phyloP scores from a whole-genome alignment of 2,329 filamentous ascomycete species.

The Myriangium duriaei region DNA sequence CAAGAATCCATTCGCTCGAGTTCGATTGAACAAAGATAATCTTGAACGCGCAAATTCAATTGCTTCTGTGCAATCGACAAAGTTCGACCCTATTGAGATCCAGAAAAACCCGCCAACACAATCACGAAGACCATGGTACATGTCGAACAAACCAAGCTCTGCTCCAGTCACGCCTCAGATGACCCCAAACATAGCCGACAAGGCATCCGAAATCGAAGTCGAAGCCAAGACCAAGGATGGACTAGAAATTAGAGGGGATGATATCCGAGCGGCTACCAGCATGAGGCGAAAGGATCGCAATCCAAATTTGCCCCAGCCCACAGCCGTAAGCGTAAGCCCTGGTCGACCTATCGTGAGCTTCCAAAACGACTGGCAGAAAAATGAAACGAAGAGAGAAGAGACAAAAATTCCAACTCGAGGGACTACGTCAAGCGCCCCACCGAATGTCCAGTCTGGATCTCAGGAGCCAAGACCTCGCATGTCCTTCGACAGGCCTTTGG shows the following conservation, averaged over 20 bases:
- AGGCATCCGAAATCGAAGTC: constrained; percentile 25
- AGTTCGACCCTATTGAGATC: constrained; percentile 53
- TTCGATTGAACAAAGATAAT: constrained; percentile 19
- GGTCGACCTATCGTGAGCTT: constrained; percentile 97
- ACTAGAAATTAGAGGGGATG: constrained; percentile 71
- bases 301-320: constrained; percentile 73
- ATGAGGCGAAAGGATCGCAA: constrained; percentile 81
- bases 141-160: constrained; percentile 42
- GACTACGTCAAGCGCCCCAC: background rate
- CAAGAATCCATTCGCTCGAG: constrained; percentile 52
- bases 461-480: background rate
- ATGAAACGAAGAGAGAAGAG: constrained; percentile 58
- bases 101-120: constrained; percentile 73
- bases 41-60: constrained; percentile 14
- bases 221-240: constrained; percentile 56
- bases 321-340: constrained; percentile 78
- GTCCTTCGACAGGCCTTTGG: background rate
- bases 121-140: constrained; percentile 71
- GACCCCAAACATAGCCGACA: constrained; percentile 21
- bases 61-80: constrained; percentile 18
- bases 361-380: constrained; percentile 67
- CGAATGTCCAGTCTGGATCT: background rate
- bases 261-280: constrained; percentile 81
- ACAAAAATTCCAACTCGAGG: constrained; percentile 14
- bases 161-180: constrained; percentile 20